phyloP scores from a whole-genome alignment of 202 grass and related monocot genomes.

The Panicum hallii region DNA sequence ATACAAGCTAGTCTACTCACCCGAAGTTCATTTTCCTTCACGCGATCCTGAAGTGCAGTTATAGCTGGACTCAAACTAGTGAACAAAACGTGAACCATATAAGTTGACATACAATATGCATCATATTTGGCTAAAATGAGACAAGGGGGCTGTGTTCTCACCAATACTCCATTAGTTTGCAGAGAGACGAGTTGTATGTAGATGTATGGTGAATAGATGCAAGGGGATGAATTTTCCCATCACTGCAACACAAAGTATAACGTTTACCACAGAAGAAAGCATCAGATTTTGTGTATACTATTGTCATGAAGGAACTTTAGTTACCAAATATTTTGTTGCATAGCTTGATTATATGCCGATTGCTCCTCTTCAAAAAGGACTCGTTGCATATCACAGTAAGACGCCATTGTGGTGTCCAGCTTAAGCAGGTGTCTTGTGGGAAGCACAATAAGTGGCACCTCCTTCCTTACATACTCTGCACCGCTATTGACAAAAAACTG shows the following conservation, averaged over 20 bases:
- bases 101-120: constrained; percentile 31
- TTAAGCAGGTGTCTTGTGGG: constrained; percentile 79
- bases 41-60: constrained; percentile 72
- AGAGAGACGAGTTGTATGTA: constrained; percentile 91
- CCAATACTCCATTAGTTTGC: constrained; percentile 96
- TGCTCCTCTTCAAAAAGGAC: constrained; percentile 91
- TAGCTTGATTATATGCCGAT: constrained; percentile 95
- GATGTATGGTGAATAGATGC: constrained; percentile 92
- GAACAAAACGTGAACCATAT: constrained; percentile 21
- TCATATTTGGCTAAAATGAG: constrained; percentile 33
- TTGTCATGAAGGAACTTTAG: constrained; percentile 34
- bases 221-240: constrained; percentile 91
- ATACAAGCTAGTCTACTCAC: constrained; percentile 58
- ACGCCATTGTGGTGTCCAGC: constrained; percentile 72
- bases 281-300: not conserved
- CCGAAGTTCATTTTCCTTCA: constrained; percentile 92
- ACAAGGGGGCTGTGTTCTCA: constrained; percentile 47
- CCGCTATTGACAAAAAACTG: constrained; percentile 60
- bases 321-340: constrained; percentile 83
- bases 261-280: constrained; percentile 10
- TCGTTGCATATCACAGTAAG: constrained; percentile 82
- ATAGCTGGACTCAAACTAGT: constrained; percentile 84
- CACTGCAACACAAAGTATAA: constrained; percentile 50
- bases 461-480: constrained; percentile 90
- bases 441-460: constrained; percentile 71